Evolutionary conservation across 2,329 filamentous ascomycete genomes (phyloP), one percentile per base, ranked within the genome.

Genomic region (Ramichloridium luteum): DNA sequence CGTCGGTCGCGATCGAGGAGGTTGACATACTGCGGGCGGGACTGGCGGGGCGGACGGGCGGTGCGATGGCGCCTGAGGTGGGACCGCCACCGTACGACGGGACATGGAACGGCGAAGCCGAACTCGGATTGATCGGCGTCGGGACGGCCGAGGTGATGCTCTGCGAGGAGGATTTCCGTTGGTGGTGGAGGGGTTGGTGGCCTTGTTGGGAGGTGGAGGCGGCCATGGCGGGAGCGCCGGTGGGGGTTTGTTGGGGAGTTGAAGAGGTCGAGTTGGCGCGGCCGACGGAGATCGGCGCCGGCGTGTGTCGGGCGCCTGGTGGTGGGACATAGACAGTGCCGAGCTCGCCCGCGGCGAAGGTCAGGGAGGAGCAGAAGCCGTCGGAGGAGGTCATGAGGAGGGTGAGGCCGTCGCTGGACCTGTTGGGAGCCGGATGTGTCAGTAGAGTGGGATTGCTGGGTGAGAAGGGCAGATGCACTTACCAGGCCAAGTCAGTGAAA

Each of bases 321-420:
- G 83, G 75, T 17, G 77, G 78, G 6, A 74, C 77, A 54, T 92
- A 92, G 4, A 75, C 61, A 42, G 88, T 77, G 9, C 90, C 90
- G 1, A 98, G 64, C 55, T 98, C 90, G 6, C 83, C 82, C 2
- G 80, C 65, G 1, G 72, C 59, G 51, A 98, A 98, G 0, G 85
- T 80, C 4, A 98, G 65, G 0, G 82, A 80, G 0, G 90, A 98
- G 56, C 90, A 98, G 62, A 96, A 98, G 0, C 90, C 90, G 56
- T 98, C 90, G 0, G 90, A 94, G 0, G 90, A 98, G n/a, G 85
- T 90, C 62, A 98, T 92, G 30, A 98, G 67, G 13, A 98, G 64
- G 2, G 79, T 85, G 25, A 74, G 65, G 9, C 80, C 80, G 55
- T 86, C 80, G 41, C 68, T 75, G 1, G 80, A 80, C 78, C 78